phyloP scores from a whole-genome alignment of 306 rosid species.

The Argentina anserina region DNA sequence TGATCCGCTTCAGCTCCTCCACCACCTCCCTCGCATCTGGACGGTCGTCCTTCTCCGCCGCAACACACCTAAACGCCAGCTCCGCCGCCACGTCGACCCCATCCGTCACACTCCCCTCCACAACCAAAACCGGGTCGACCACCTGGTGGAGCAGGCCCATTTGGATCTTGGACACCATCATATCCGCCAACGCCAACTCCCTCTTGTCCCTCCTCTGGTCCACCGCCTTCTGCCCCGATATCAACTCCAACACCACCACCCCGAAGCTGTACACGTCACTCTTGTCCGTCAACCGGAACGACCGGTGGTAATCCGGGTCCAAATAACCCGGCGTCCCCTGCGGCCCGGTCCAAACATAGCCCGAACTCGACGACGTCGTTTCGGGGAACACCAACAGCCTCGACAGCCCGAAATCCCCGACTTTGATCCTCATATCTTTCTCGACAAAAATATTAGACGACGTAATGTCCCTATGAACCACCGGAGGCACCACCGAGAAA shows the following conservation, averaged over 20 bases:
- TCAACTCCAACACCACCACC: constrained; percentile 71
- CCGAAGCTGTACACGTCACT: constrained; percentile 98
- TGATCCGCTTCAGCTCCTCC: constrained; percentile 58
- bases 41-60: constrained; percentile 87
- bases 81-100: constrained; percentile 65
- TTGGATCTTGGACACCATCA: constrained; percentile 82
- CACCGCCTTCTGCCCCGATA: constrained; percentile 73
- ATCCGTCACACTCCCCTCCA: constrained; percentile 32
- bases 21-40: constrained; percentile 84
- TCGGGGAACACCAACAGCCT: constrained; percentile 62
- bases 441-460: constrained; percentile 78
- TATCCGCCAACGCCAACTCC: constrained; percentile 76
- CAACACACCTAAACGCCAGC: constrained; percentile 89
- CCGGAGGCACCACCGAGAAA: constrained; percentile 65
- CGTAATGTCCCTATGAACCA: constrained; percentile 91
- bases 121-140: constrained; percentile 56
- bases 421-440: constrained; percentile 81
- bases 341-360: constrained; percentile 91
- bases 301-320: constrained; percentile 91
- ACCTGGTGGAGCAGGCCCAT: constrained; percentile 70
- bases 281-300: constrained; percentile 86
- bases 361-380: constrained; percentile 40
- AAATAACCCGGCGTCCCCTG: constrained; percentile 95
- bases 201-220: constrained; percentile 71
- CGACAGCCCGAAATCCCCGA: constrained; percentile 95